Evolutionary conservation across 768 basidiomycete genomes (phyloP).

Genomic region (Strobilomyces dryophilus): DNA sequence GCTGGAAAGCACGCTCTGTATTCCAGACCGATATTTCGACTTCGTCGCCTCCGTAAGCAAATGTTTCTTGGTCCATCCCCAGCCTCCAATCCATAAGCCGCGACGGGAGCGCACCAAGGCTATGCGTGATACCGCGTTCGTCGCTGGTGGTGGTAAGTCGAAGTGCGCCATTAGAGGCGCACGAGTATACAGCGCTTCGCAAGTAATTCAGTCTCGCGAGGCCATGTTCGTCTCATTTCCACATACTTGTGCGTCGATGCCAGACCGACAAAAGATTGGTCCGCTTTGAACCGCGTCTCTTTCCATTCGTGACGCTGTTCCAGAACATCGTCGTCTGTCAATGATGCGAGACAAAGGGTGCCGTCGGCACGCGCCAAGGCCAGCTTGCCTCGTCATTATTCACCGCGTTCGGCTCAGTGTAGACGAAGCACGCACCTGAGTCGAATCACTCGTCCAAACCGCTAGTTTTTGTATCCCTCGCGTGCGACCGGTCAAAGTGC

Average conservation of each 20-base stretch:
- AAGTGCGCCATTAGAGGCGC: slow-evolving; percentile 74
- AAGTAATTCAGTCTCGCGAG: not conserved
- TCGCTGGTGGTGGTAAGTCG: slow-evolving; percentile 40
- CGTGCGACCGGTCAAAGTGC: slow-evolving; percentile 29
- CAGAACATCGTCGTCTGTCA: slow-evolving; percentile 41
- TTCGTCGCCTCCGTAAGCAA: slow-evolving; percentile 84
- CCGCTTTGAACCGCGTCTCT: slow-evolving; percentile 53
- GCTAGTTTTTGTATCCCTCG: slow-evolving; percentile 40
- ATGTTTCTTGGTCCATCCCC: slow-evolving; percentile 46
- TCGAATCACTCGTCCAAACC: slow-evolving; percentile 26
- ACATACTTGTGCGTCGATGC: slow-evolving; percentile 47
- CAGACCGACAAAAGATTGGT: slow-evolving; percentile 61
- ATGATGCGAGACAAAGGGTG: slow-evolving; percentile 39
- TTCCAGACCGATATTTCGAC: slow-evolving; percentile 83
- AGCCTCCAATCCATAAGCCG: slow-evolving; percentile 68
- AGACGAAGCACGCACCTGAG: slow-evolving; percentile 35
- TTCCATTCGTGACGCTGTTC: slow-evolving; percentile 51
- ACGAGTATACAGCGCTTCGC: slow-evolving; percentile 50
- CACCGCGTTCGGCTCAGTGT: slow-evolving; percentile 11
- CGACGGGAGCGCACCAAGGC: slow-evolving; percentile 52
- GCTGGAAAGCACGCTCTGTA: slow-evolving; percentile 51
- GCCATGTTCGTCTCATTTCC: not conserved
- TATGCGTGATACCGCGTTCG: slow-evolving; percentile 19
- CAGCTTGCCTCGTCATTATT: slow-evolving; percentile 50
- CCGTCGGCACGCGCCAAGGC: slow-evolving; percentile 65